Evolutionary conservation across 257 asterid genomes (phyloP), one percentile per base, ranked within the genome.

Genomic region (Linaria vulgaris): DNA sequence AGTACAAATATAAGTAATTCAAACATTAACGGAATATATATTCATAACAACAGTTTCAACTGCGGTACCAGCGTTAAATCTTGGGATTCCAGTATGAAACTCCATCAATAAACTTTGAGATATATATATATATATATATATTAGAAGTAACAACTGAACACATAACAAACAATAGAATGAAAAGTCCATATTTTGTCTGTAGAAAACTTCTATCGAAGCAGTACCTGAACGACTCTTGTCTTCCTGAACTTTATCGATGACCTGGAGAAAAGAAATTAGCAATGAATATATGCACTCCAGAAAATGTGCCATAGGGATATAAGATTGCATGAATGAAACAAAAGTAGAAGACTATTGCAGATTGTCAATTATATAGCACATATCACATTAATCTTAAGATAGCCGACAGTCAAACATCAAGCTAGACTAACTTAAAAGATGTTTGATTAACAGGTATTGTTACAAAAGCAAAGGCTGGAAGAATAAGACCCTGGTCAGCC

Each of bases 201-300:
- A 3, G 49, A n/a, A 56, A 47, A 14, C 11, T 24, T 5, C 15
- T 49, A 25, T 25, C 15, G 20, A 46, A 53, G 24, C 45, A 67
- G 50, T 78, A 83, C 82, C 90, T 65, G 81, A 39, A 22, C 80
- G 86, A 50, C 79, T 82, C 77, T 83, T 85, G 20, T 85, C 82
- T 66, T 83, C 86, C 69, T 82, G 90, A 57, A 83, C 90, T 74
- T 85, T 80, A 70, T 85, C 88, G 75, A 85, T 83, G 59, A 79
- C 90, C 90, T 79, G 76, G 3, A 19, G n/a, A 57, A 70, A 50
- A 49, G 11, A 11, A 59, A 16, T 14, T 23, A 3, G 5, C 34
- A 24, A 38, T 54, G 9, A 3, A n/a, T 5, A 39, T 11, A 19
- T 21, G 20, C 8, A 22, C n/a, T 27, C 0, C 12, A 6, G 46